phyloP scores from a whole-genome alignment of 2,329 filamentous ascomycete genomes.

The Fusarium falciforme region DNA sequence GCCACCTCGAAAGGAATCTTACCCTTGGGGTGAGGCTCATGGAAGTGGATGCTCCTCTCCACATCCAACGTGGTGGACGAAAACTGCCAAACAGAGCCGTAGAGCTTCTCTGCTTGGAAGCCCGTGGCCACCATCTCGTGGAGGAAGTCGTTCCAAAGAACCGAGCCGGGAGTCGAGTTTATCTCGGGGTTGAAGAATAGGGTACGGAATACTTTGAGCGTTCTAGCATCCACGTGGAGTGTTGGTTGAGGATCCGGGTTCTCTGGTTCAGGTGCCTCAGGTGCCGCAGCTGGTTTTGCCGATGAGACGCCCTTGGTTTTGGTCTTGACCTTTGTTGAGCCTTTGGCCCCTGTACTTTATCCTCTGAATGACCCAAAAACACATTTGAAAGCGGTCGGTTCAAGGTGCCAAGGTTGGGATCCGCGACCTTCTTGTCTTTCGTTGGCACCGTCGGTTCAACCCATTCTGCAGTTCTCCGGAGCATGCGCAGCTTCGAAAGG shows the following conservation, averaged over 20 bases:
- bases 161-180: slow-evolving; percentile 57
- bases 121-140: slow-evolving; percentile 63
- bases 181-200: slow-evolving; percentile 55
- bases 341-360: not conserved
- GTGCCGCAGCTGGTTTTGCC: not conserved
- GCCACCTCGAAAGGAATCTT: slow-evolving; percentile 63
- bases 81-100: slow-evolving; percentile 72
- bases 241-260: not conserved
- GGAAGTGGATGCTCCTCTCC: slow-evolving; percentile 66
- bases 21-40: slow-evolving; percentile 67
- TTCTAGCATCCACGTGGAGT: slow-evolving; percentile 46
- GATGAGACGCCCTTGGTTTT: slow-evolving; percentile 20
- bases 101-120: slow-evolving; percentile 66
- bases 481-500: slow-evolving; percentile 47
- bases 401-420: not conserved
- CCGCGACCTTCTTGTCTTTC: not conserved
- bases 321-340: slow-evolving; percentile 28
- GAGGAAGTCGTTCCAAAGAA: slow-evolving; percentile 65
- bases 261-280: not conserved
- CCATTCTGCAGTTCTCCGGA: slow-evolving; percentile 64
- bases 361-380: slow-evolving; percentile 16
- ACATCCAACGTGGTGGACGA: slow-evolving; percentile 54
- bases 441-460: slow-evolving; percentile 46
- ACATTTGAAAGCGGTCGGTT: slow-evolving; percentile 42
- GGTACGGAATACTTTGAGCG: slow-evolving; percentile 50